These are phyloP conservation scores for Phytophthora tubulina DNA, from an alignment of 352 stramenopile genomes.

Conservation along the genomic window DNA sequence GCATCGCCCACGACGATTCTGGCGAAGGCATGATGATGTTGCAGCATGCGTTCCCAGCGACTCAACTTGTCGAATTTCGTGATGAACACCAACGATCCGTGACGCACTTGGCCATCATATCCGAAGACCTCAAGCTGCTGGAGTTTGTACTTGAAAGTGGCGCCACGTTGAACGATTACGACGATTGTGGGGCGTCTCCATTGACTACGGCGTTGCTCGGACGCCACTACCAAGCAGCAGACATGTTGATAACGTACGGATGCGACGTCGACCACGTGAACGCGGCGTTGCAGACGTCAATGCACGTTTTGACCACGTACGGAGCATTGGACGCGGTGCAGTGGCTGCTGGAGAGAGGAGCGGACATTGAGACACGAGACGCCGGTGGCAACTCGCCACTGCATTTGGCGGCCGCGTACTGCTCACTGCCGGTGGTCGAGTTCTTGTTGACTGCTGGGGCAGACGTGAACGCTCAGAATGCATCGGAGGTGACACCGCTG, in stretches of 20 bases:
- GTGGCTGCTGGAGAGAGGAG: slow-evolving; percentile 42
- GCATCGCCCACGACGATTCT: slow-evolving; percentile 2
- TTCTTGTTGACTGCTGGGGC: slow-evolving; percentile 34
- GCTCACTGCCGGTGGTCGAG: slow-evolving; percentile 24
- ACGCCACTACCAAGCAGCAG: slow-evolving; percentile 17
- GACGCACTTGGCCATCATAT: slow-evolving; percentile 38
- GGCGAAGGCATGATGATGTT: slow-evolving; percentile 6
- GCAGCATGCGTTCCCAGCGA: slow-evolving; percentile 4
- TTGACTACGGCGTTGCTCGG: slow-evolving; percentile 33
- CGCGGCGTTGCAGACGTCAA: slow-evolving; percentile 37
- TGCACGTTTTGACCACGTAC: slow-evolving; percentile 47
- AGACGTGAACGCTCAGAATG: slow-evolving; percentile 44
- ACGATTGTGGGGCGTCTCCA: slow-evolving; percentile 22
- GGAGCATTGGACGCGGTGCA: slow-evolving; percentile 35
- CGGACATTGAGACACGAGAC: slow-evolving; percentile 43
- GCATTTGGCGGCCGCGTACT: slow-evolving; percentile 52
- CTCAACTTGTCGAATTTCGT: slow-evolving; percentile 22
- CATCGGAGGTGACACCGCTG: slow-evolving; percentile 35
- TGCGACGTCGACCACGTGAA: slow-evolving; percentile 38
- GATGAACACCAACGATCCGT: slow-evolving; percentile 38
- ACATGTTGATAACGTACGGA: slow-evolving; percentile 43
- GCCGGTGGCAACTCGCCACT: slow-evolving; percentile 48
- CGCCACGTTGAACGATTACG: slow-evolving; percentile 19
- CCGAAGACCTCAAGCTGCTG: slow-evolving; percentile 35
- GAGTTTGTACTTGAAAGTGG: slow-evolving; percentile 39